Percentiles rank a stretch among this genome's conserved stretches.
These are phyloP conservation scores for Saturnispora dispora DNA, from an alignment of 805 yeast genomes.

Conservation along the genomic window DNA sequence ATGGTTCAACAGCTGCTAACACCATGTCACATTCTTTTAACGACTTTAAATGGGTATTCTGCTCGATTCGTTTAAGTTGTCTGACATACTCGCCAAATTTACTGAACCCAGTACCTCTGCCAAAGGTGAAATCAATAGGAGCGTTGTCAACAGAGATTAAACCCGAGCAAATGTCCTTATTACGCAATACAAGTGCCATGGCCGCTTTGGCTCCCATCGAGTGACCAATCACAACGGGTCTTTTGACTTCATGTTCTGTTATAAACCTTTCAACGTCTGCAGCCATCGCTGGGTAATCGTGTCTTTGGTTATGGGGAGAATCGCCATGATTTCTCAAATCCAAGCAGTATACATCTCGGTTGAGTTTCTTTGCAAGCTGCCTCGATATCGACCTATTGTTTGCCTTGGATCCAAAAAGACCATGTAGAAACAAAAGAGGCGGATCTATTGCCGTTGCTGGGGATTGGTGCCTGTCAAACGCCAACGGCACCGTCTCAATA, in stretches of 20 bases:
- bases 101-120: slow-evolving; percentile 30
- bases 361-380: slow-evolving; percentile 37
- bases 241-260: slow-evolving; percentile 31
- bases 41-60: slow-evolving; percentile 33
- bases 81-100: slow-evolving; percentile 60
- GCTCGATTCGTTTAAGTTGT: slow-evolving; percentile 50
- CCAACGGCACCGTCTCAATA: slow-evolving; percentile 45
- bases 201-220: slow-evolving; percentile 94
- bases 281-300: slow-evolving; percentile 74
- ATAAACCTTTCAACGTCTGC: slow-evolving; percentile 79
- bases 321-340: slow-evolving; percentile 89
- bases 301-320: slow-evolving; percentile 68
- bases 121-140: slow-evolving; percentile 54
- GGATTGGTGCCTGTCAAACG: slow-evolving; percentile 36
- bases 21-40: slow-evolving; percentile 61
- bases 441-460: slow-evolving; percentile 18
- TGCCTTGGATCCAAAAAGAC: slow-evolving; percentile 76
- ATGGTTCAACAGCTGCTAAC: slow-evolving; percentile 53
- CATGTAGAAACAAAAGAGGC: slow-evolving; percentile 79
- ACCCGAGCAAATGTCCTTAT: slow-evolving; percentile 51
- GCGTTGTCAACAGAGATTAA: slow-evolving; percentile 83
- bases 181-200: slow-evolving; percentile 72
- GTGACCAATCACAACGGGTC: slow-evolving; percentile 66
- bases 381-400: slow-evolving; percentile 77
- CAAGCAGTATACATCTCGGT: slow-evolving; percentile 54